A percentile compares a stretch with the other conserved stretches of the same genome.
These are phyloP conservation scores for Brassica incana DNA, from an alignment of 345 rosid species.

Conservation along the genomic window DNA sequence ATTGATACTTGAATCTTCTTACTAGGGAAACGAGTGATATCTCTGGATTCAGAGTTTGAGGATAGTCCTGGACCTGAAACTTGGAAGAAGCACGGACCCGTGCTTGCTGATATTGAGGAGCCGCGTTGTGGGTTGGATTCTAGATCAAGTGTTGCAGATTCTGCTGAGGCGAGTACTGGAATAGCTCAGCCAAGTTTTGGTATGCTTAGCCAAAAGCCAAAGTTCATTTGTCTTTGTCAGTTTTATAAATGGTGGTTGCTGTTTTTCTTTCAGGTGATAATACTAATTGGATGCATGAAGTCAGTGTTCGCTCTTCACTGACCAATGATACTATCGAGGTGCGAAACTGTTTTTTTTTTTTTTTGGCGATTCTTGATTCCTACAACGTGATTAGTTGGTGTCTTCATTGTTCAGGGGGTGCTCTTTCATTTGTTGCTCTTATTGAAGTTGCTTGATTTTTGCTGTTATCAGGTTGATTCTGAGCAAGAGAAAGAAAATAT, in stretches of 20 bases:
- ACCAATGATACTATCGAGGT: constrained; percentile 46
- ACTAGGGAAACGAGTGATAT: constrained; percentile 57
- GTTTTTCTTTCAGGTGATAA: constrained; percentile 29
- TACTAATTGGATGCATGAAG: constrained; percentile 40
- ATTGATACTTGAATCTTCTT: not conserved
- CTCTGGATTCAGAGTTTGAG: constrained; percentile 79
- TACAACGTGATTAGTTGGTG: not conserved
- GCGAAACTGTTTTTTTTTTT: not conserved
- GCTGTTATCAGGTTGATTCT: constrained; percentile 48
- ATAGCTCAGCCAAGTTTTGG: constrained; percentile 9
- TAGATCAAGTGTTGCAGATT: constrained; percentile 23
- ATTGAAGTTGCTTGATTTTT: not conserved
- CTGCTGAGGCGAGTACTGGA: constrained; percentile 4
- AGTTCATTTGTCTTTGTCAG: not conserved
- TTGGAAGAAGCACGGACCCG: constrained; percentile 36
- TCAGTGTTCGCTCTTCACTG: constrained; percentile 27
- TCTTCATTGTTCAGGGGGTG: not conserved
- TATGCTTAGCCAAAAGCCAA: constrained; percentile 6
- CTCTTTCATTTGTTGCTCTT: constrained; percentile 2
- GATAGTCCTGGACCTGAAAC: constrained; percentile 37
- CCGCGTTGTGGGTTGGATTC: constrained; percentile 28
- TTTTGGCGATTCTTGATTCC: not conserved
- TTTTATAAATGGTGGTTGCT: not conserved
- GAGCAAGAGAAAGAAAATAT: constrained; percentile 56
- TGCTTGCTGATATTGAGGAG: constrained; percentile 33